Base-by-base conservation (phyloP, 495 filamentous ascomycete species). In the Xylaria telfairii region DNA sequence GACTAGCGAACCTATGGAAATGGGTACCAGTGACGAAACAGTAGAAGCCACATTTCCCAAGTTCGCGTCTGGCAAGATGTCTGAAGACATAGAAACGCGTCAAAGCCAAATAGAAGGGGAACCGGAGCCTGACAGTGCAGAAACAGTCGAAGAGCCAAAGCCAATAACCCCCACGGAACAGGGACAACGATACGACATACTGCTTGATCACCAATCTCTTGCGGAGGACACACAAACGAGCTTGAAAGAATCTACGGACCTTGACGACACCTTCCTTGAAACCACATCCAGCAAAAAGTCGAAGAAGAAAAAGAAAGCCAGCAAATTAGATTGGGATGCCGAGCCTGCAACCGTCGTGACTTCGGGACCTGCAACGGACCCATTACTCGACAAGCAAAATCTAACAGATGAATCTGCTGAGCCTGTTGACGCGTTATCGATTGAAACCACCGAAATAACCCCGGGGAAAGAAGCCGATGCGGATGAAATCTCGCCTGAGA, bases 231-330 rank as follows among this genome's bases (percentile, higher is more conserved):
- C 70, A 37, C 32, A 65, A 51, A 68, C 71, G 28, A 67, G 61
- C 66, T 63, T 70, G 51, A 76, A 75, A 62, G 37, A 73, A 17
- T 65, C 42, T 34, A 41, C 69, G 51, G 71, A 68, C 62, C 32
- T 71, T 65, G 72, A 71, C 71, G 74, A 76, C 42, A 56, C 61
- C 19, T 34, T 53, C 54, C 42, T 61, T 71, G 54, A 73, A 66
- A 59, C 65, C 49, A 46, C 41, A 24, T 66, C 49, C 42, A 64
- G 41, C 44, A 71, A 57, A 39, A 73, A 66, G 64, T 66, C 59
- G 21, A 73, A 73, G 71, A 70, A 74, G 57, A 71, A 75, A 70
- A 77, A 72, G 61, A 68, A 73, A 70, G 69, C 63, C 26, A 73
- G 66, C 44, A 72, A 74, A 65, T 19, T 66, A 26, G 37, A 69